phyloP scores from a whole-genome alignment of 148 eudicot species.

The Selenicereus undatus region DNA sequence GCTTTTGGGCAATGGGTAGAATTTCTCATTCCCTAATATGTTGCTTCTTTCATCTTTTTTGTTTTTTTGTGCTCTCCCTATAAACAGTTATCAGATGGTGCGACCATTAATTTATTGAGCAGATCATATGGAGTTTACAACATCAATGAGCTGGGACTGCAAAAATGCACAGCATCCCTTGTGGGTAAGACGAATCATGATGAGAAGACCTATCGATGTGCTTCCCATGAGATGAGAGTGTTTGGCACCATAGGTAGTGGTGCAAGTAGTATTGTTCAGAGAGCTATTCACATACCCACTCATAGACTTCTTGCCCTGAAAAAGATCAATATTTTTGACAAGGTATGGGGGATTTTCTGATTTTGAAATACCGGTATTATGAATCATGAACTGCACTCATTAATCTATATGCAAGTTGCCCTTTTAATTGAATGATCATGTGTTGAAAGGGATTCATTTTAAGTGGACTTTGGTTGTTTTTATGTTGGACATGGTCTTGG shows the following conservation, averaged over 20 bases:
- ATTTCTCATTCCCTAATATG: slow-evolving; percentile 6
- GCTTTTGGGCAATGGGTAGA: neutral
- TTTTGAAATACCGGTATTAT: neutral
- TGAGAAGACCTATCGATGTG: slow-evolving; percentile 76
- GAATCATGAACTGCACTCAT: neutral
- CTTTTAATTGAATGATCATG: neutral
- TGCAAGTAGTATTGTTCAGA: slow-evolving; percentile 95
- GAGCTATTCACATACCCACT: slow-evolving; percentile 87
- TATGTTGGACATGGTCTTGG: neutral
- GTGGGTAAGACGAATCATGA: slow-evolving; percentile 43
- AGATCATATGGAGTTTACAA: slow-evolving; percentile 92
- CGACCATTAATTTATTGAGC: slow-evolving; percentile 83
- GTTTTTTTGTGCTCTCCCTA: neutral
- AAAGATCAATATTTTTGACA: slow-evolving; percentile 92
- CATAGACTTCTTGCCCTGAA: slow-evolving; percentile 89
- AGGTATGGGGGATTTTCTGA: slow-evolving; percentile 40
- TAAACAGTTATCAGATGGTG: slow-evolving; percentile 55
- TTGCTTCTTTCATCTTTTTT: neutral
- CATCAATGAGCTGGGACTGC: slow-evolving; percentile 81
- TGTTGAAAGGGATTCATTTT: neutral
- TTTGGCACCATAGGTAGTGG: slow-evolving; percentile 97
- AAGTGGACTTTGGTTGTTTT: neutral
- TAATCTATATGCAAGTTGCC: neutral
- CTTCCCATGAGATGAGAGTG: slow-evolving; percentile 88
- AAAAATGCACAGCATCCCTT: slow-evolving; percentile 65